These are phyloP conservation scores for Leptographium galeiforme DNA, from an alignment of 2,329 filamentous ascomycete species.

Conservation along the genomic window DNA sequence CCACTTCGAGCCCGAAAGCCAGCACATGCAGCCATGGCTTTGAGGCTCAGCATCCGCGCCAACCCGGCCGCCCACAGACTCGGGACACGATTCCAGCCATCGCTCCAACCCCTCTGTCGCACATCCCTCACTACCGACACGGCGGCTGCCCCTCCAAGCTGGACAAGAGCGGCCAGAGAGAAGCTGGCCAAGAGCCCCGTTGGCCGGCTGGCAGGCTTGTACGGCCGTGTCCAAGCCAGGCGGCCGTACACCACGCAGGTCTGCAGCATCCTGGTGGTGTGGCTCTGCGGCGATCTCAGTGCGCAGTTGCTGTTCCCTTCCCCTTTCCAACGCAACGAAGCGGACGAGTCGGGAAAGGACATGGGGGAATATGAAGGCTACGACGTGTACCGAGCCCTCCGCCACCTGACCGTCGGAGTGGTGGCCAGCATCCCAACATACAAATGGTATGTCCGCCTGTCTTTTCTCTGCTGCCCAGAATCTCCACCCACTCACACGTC, in stretches of 20 bases:
- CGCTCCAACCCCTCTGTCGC: not conserved
- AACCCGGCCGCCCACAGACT: not conserved
- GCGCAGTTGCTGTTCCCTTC: conserved; percentile 52
- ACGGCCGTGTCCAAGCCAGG: conserved; percentile 55
- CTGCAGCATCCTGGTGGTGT: conserved; percentile 61
- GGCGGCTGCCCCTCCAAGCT: not conserved
- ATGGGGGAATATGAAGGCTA: conserved; percentile 36
- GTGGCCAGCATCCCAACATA: conserved; percentile 64
- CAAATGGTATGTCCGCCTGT: conserved; percentile 48
- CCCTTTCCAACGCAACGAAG: not conserved
- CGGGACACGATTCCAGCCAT: not conserved
- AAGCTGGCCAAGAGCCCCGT: not conserved
- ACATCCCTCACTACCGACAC: not conserved
- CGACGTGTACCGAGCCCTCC: conserved; percentile 52
- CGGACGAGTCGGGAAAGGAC: not conserved
- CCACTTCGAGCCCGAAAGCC: not conserved
- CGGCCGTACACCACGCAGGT: conserved; percentile 71
- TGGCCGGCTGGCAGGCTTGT: conserved; percentile 33
- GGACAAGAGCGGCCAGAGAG: not conserved
- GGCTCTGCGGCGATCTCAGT: conserved; percentile 61
- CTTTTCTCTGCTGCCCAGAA: not conserved
- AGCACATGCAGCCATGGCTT: not conserved
- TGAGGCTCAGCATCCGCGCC: not conserved
- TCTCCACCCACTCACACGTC: not conserved
- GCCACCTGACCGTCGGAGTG: conserved; percentile 62